These are phyloP conservation scores for Houttuynia cordata DNA, from an alignment of 164 flowering plant species.

Conservation along the genomic window DNA sequence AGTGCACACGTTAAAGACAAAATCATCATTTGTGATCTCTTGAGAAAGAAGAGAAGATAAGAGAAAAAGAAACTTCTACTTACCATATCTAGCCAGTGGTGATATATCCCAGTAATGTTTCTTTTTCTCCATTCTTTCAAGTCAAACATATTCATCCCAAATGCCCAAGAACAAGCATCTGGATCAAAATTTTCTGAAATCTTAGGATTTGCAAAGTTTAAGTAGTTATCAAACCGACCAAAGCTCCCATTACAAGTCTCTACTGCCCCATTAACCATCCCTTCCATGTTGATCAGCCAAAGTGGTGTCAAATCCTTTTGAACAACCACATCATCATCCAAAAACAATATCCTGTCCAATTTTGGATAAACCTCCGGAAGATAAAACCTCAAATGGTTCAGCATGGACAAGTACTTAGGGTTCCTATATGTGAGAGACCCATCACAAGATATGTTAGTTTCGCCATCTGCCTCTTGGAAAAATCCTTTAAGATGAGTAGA, in stretches of 20 bases:
- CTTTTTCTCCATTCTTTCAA: slow-evolving; percentile 77
- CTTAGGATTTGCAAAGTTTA: slow-evolving; percentile 78
- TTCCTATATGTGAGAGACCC: slow-evolving; percentile 90
- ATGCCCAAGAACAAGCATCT: slow-evolving; percentile 98
- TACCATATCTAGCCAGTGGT: slow-evolving; percentile 94
- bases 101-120: slow-evolving; percentile 85
- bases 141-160: slow-evolving; percentile 95
- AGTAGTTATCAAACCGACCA: slow-evolving; percentile 88
- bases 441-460: slow-evolving; percentile 52
- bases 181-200: slow-evolving; percentile 71
- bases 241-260: slow-evolving; percentile 97
- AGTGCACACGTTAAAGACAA: not conserved
- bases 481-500: slow-evolving; percentile 66
- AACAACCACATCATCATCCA: slow-evolving; percentile 97
- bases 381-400: slow-evolving; percentile 92
- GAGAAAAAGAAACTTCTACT: not conserved
- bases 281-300: slow-evolving; percentile 71
- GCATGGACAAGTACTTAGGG: slow-evolving; percentile 95
- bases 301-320: slow-evolving; percentile 88
- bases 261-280: slow-evolving; percentile 97
- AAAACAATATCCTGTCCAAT: slow-evolving; percentile 73
- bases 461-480: slow-evolving; percentile 76
- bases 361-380: slow-evolving; percentile 96
- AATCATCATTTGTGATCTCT: not conserved
- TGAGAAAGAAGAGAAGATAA: not conserved